These are phyloP conservation scores for Rhodotorula sp. DNA, from an alignment of 1,284 basidiomycete genomes.

Conservation along the genomic window DNA sequence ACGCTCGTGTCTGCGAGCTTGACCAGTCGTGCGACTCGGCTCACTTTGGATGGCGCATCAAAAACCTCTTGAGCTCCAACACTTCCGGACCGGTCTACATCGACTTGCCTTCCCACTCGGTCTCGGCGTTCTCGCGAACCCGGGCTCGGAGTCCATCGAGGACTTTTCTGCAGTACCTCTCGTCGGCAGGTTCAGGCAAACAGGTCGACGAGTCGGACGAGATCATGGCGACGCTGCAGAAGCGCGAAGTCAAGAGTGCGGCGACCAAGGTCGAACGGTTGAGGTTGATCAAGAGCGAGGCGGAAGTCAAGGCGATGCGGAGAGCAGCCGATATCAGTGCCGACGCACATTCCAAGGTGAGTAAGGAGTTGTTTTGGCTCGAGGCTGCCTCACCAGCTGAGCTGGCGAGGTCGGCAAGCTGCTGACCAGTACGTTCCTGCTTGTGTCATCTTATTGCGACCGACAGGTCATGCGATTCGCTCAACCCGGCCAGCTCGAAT, in stretches of 20 bases:
- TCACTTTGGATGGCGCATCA: constrained; percentile 47
- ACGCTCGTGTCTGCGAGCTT: too few relatives aligned
- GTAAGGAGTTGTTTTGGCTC: background rate
- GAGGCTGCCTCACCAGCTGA: background rate
- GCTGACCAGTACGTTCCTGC: background rate
- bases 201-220: constrained; percentile 46
- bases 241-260: constrained; percentile 49
- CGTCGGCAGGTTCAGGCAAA: background rate
- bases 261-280: constrained; percentile 61
- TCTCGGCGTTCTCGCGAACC: constrained; percentile 12
- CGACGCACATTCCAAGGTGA: constrained; percentile 70
- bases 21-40: constrained; percentile 49
- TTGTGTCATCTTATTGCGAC: constrained; percentile 6
- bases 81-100: constrained; percentile 48
- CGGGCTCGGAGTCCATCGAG: constrained; percentile 37
- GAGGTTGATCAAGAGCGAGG: constrained; percentile 66
- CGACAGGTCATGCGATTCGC: constrained; percentile 67
- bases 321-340: constrained; percentile 72
- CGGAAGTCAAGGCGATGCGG: constrained; percentile 68
- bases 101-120: constrained; percentile 47
- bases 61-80: constrained; percentile 43
- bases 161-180: constrained; percentile 43
- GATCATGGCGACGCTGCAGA: constrained; percentile 44
- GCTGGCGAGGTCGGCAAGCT: too few relatives aligned
- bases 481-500: constrained; percentile 59